Evolutionary conservation across 179 eudicot genomes (phyloP).

Genomic region (Silene noctiflora): DNA sequence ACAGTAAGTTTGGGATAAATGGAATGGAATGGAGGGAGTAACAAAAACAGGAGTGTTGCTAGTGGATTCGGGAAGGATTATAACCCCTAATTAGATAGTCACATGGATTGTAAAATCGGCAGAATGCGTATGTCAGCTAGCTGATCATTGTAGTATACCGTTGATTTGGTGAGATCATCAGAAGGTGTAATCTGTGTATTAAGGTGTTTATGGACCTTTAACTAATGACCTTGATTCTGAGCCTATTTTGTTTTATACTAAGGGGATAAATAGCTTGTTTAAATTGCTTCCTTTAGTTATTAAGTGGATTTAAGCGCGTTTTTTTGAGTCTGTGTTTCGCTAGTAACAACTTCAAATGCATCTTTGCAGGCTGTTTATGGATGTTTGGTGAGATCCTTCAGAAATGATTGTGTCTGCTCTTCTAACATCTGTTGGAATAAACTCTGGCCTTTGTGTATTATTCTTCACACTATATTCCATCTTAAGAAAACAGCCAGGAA

Average conservation of each 20-base stretch:
- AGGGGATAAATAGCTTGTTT: no score
- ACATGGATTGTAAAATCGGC: background rate
- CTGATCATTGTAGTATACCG: background rate
- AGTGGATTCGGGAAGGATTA: background rate
- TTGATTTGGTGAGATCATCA: background rate
- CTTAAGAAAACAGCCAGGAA: constrained; percentile 65
- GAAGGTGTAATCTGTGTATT: background rate
- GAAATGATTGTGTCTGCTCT: constrained; percentile 66
- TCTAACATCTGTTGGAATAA: constrained; percentile 77
- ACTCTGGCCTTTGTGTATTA: constrained; percentile 52
- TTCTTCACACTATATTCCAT: constrained; percentile 63
- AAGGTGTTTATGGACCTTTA: background rate
- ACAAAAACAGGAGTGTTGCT: background rate
- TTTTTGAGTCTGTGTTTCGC: background rate
- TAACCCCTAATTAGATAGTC: background rate
- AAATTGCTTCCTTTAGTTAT: no score
- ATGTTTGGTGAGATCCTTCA: constrained; percentile 21
- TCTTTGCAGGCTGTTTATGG: constrained; percentile 22
- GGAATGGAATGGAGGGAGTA: background rate
- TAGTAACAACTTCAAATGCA: constrained; percentile 5
- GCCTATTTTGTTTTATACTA: background rate
- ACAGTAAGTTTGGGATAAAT: no score
- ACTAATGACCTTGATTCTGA: background rate
- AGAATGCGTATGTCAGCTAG: background rate
- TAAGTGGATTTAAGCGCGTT: background rate